Evolutionary conservation across 805 yeast species (phyloP).

Genomic region (Citeromyces matritensis): DNA sequence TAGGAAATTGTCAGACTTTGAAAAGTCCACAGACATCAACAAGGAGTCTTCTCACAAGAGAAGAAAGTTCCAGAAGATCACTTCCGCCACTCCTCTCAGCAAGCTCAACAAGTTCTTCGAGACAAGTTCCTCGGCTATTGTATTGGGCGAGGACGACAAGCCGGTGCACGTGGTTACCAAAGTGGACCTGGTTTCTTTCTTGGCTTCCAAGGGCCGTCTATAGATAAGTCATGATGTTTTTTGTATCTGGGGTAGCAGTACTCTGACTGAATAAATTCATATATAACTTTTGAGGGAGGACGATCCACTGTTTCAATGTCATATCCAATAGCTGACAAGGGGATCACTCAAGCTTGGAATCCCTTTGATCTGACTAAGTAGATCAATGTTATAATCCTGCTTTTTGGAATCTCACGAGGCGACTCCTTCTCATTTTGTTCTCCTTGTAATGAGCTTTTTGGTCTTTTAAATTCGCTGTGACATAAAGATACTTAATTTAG

Average conservation of each 20-base stretch:
- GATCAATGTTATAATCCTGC: no score
- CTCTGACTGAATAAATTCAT: no score
- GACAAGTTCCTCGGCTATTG: slow-evolving; percentile 71
- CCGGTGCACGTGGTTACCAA: slow-evolving; percentile 81
- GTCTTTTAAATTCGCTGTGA: no score
- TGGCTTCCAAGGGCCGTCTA: slow-evolving; percentile 13
- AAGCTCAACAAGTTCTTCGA: slow-evolving; percentile 71
- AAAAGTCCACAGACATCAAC: slow-evolving; percentile 46
- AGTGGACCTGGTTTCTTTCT: slow-evolving; percentile 58
- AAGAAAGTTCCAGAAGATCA: slow-evolving; percentile 53
- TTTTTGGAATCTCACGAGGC: no score
- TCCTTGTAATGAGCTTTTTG: no score
- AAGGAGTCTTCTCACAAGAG: slow-evolving; percentile 39
- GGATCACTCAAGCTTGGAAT: no score
- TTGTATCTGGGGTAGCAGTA: no score
- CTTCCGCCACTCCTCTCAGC: slow-evolving; percentile 46
- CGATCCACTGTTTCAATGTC: not conserved
- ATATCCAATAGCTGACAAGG: not conserved
- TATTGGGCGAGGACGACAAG: slow-evolving; percentile 53
- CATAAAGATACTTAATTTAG: no score
- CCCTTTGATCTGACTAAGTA: no score
- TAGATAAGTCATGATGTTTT: no score
- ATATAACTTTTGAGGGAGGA: no score
- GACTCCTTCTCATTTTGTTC: no score
- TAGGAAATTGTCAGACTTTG: slow-evolving; percentile 53